Percentiles rank a stretch among this genome's conserved stretches.
Evolutionary conservation across 352 stramenopile species (phyloP).

Genomic region (Phytophthora quininea): DNA sequence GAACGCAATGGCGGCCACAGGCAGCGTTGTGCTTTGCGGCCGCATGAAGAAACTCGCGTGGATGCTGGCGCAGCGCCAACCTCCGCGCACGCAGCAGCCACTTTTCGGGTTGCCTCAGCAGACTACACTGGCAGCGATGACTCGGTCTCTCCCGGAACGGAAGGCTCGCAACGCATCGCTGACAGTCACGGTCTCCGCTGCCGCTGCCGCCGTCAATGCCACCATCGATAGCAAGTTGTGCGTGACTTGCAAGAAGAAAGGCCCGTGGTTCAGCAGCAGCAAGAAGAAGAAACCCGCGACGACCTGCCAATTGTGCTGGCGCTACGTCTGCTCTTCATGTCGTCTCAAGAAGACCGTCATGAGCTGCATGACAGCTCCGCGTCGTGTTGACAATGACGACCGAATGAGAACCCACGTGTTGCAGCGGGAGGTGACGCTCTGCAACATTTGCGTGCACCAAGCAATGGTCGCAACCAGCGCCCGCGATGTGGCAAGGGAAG

Average conservation of each 20-base stretch:
- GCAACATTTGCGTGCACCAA: slow-evolving; percentile 47
- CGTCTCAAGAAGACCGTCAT: slow-evolving; percentile 55
- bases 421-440: slow-evolving; percentile 44
- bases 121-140: slow-evolving; percentile 25
- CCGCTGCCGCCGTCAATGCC: slow-evolving; percentile 22
- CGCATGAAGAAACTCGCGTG: slow-evolving; percentile 78
- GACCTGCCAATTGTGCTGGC: slow-evolving; percentile 52
- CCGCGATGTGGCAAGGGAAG: slow-evolving; percentile 40
- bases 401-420: slow-evolving; percentile 25
- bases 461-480: slow-evolving; percentile 41
- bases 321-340: slow-evolving; percentile 58
- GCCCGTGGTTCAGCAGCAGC: slow-evolving; percentile 30
- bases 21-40: slow-evolving; percentile 48
- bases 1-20: slow-evolving; percentile 39
- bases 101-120: slow-evolving; percentile 21
- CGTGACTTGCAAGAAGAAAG: slow-evolving; percentile 45
- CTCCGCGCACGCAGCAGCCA: slow-evolving; percentile 7
- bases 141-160: slow-evolving; percentile 26
- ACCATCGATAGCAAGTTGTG: slow-evolving; percentile 32
- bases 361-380: slow-evolving; percentile 28
- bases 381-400: slow-evolving; percentile 20
- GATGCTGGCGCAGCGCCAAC: slow-evolving; percentile 45
- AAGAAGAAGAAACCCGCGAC: slow-evolving; percentile 42
- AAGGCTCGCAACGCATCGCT: slow-evolving; percentile 26
- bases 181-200: slow-evolving; percentile 33